Percentiles rank a stretch among this genome's conserved stretches.
These are phyloP conservation scores for Gliomastix tumulicola DNA, from an alignment of 2,329 filamentous ascomycete species.

Conservation along the genomic window DNA sequence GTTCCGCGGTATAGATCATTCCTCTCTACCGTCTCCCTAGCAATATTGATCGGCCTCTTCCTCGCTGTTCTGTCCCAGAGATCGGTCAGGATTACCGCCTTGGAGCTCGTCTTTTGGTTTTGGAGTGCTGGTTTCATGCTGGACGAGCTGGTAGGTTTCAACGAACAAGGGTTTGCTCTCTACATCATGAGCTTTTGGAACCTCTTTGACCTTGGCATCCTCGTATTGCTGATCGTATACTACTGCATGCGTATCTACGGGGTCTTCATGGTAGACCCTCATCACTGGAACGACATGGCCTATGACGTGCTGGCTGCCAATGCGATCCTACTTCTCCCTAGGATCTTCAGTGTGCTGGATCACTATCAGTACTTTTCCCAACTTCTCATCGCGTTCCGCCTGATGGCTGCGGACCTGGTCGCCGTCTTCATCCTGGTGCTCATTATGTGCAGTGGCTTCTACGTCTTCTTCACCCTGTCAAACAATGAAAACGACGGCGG, in stretches of 20 bases:
- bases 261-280: conserved; percentile 71
- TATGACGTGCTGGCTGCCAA: conserved; percentile 93
- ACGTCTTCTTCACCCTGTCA: conserved; percentile 86
- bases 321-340: conserved; percentile 81
- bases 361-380: conserved; percentile 97
- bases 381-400: conserved; percentile 83
- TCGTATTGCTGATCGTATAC: conserved; percentile 79
- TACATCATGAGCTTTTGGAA: conserved; percentile 99
- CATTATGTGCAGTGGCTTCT: conserved; percentile 89
- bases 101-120: conserved; percentile 93
- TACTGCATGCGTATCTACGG: conserved; percentile 86
- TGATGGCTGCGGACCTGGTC: conserved; percentile 86
- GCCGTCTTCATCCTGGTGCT: conserved; percentile 79
- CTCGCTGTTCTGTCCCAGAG: conserved; percentile 72
- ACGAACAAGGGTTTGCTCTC: conserved; percentile 90
- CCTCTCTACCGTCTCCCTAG: conserved; percentile 80
- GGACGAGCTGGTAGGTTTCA: conserved; percentile 92
- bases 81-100: conserved; percentile 70
- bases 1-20: conserved; percentile 90
- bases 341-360: conserved; percentile 87
- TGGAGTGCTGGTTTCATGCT: conserved; percentile 98
- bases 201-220: conserved; percentile 84
- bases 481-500: conserved; percentile 58
- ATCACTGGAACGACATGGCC: conserved; percentile 72
- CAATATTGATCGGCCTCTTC: conserved; percentile 77